phyloP scores from a whole-genome alignment of 495 filamentous ascomycete genomes.

The Xylaria cubensis region DNA sequence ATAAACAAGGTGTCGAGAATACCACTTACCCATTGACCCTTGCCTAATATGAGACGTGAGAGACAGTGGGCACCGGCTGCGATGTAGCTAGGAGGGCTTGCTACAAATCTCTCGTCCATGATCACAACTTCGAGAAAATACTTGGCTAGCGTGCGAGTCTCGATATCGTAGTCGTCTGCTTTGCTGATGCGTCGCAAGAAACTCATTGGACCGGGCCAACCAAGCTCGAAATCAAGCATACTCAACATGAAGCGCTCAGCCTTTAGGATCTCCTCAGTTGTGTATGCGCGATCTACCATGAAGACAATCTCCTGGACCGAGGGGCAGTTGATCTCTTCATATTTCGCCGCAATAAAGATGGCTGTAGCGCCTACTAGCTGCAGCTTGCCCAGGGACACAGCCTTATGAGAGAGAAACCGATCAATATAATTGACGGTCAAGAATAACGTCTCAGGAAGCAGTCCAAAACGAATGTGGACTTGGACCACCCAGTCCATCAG shows the following conservation, averaged over 20 bases:
- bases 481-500: constrained; percentile 99
- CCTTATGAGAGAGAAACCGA: constrained; percentile 91
- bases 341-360: constrained; percentile 95
- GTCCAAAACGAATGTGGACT: constrained; percentile 87
- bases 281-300: constrained; percentile 96
- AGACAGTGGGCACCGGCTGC: constrained; percentile 94
- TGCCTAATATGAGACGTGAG: constrained; percentile 84
- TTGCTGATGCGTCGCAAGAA: constrained; percentile 97
- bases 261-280: constrained; percentile 90
- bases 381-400: constrained; percentile 92
- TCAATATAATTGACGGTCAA: constrained; percentile 95
- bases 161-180: constrained; percentile 95
- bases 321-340: constrained; percentile 97
- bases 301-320: constrained; percentile 94
- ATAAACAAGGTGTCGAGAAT: not conserved
- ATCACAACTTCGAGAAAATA: constrained; percentile 97
- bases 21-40: constrained; percentile 88
- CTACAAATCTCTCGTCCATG: constrained; percentile 98
- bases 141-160: constrained; percentile 94
- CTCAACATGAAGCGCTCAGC: constrained; percentile 97
- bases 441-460: constrained; percentile 94
- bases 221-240: constrained; percentile 93
- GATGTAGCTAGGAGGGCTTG: constrained; percentile 84
- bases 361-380: constrained; percentile 97
- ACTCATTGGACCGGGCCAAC: constrained; percentile 98